phyloP scores from a whole-genome alignment of 139 green algal species.

The Gonium pectorale region DNA sequence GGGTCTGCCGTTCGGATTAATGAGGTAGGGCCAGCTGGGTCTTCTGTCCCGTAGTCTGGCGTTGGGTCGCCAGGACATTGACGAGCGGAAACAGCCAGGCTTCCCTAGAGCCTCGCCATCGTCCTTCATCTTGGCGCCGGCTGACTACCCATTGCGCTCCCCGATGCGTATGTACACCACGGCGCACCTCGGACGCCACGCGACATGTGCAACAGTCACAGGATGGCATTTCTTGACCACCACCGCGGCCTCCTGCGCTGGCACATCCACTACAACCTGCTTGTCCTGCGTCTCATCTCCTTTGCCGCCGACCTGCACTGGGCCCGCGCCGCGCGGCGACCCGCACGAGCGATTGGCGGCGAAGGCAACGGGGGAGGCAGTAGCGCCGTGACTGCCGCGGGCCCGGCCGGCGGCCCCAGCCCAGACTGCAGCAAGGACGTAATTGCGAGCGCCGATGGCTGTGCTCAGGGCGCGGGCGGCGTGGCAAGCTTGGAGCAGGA shows the following conservation, averaged over 20 bases:
- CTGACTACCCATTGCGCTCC: no score
- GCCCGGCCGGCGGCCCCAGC: no score
- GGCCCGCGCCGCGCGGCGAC: conserved; percentile 26
- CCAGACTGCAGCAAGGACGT: no score
- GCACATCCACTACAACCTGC: conserved; percentile 94
- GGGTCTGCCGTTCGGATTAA: conserved; percentile 56
- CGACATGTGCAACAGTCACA: neutral
- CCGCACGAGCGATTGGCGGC: neutral
- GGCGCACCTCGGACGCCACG: no score
- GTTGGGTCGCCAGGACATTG: no score
- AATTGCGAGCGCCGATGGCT: no score
- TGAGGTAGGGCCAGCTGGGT: conserved; percentile 24
- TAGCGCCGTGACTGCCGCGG: neutral
- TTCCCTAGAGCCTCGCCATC: no score
- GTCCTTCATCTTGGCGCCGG: no score
- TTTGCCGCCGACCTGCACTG: conserved; percentile 87
- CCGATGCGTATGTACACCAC: no score
- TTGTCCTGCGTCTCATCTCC: conserved; percentile 87
- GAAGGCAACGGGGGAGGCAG: neutral
- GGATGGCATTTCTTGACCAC: conserved; percentile 60
- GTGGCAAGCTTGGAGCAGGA: neutral
- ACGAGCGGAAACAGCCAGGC: no score
- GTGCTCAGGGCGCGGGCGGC: no score
- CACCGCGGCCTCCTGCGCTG: conserved; percentile 81
- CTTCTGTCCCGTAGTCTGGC: neutral